A percentile compares a stretch with the other conserved stretches of the same genome.
These are phyloP conservation scores for Rosa chinensis DNA, from an alignment of 306 rosid species.

Conservation along the genomic window DNA sequence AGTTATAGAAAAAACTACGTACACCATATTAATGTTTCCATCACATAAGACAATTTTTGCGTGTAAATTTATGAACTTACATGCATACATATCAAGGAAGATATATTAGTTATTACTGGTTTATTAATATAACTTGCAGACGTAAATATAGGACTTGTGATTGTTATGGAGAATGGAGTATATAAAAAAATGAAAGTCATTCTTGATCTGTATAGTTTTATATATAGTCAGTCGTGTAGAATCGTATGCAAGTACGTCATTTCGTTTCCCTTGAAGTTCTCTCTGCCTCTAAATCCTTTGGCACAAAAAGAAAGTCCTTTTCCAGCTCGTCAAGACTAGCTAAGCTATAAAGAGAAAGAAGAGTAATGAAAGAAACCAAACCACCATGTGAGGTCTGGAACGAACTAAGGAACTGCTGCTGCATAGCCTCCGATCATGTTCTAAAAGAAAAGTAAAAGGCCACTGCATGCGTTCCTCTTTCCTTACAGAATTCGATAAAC, in stretches of 20 bases:
- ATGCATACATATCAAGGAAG: background rate
- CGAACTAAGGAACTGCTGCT: background rate
- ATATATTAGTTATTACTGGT: background rate
- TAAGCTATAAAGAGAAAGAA: background rate
- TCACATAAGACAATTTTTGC: background rate
- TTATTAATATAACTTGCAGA: background rate
- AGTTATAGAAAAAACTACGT: background rate
- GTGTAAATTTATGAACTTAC: background rate
- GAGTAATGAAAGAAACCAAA: background rate
- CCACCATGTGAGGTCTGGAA: background rate
- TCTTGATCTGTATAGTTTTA: background rate
- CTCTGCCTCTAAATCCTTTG: background rate
- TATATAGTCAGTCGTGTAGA: background rate
- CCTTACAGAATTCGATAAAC: background rate
- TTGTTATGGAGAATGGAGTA: background rate
- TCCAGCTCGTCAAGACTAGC: background rate
- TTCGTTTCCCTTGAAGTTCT: background rate
- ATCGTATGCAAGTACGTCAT: slow-evolving; percentile 8
- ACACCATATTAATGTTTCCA: background rate
- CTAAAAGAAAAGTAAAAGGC: background rate
- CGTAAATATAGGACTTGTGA: background rate
- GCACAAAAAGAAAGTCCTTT: no score
- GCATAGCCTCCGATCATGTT: background rate
- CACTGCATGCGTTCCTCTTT: background rate
- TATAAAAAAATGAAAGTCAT: background rate